Evolutionary conservation across 2,329 filamentous ascomycete genomes (phyloP), one percentile per base, ranked within the genome.

Genomic region (Cordyceps cicadae): DNA sequence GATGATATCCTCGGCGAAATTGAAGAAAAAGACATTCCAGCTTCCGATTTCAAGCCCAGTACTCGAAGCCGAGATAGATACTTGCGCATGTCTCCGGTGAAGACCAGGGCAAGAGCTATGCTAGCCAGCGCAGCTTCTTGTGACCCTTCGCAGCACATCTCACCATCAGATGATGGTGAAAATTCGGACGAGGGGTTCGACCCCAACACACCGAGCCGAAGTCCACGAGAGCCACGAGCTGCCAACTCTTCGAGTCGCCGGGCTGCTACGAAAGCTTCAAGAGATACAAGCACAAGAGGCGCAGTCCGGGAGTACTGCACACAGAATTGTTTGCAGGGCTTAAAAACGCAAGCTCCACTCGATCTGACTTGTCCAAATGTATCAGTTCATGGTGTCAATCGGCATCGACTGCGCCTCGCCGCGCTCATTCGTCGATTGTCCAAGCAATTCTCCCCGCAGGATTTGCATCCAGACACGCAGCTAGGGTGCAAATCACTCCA

Each of bases 181-280:
- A 26, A 39, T 29, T 39, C 54, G 19, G 54, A 29, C 29, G 29
- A n/a, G 19, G 26, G 43, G 12, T 39, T 49, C 19, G 43, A 49
- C 26, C 12, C 19, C n/a, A 11, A 37, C 17, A 49, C 54, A 61
- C 45, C 2, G 59, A 34, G 39, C 72, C 56, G 50, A 65, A 59
- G 0, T 63, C 49, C 3, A 69, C 63, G 21, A 70, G 75, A 0
- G 39, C 24, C 21, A 45, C 21, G 24, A 45, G 52, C 52, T 14
- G 21, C 52, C 15, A 19, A 45, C 21, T 32, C 39, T 32, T 54
- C 21, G 5, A 45, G 21, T 6, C 21, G 37, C 39, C 21, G 17
- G n/a, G 17, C 34, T 19, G 32, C 29, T 7, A 21, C 19, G 17
- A 8, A 19, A 43, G 7, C 15, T 1, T 45, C 39, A 24, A 43